Percentiles rank a stretch among this genome's conserved stretches.
These are phyloP conservation scores for Rhizoclosmatium sp. DNA, from an alignment of 192 early-diverging fungal species.

Conservation along the genomic window DNA sequence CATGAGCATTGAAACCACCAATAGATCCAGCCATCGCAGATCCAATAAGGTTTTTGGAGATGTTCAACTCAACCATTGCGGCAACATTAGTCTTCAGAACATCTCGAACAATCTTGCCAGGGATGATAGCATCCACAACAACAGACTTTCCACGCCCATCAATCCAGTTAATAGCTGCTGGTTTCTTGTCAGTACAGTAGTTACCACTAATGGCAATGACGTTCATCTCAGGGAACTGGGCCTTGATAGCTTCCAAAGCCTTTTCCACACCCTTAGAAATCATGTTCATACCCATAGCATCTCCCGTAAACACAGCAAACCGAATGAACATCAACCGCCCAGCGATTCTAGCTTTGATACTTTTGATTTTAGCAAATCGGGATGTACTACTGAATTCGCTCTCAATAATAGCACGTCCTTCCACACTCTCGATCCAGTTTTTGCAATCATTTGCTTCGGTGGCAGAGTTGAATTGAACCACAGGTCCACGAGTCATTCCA, in stretches of 20 bases:
- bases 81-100: slow-evolving; percentile 88
- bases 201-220: slow-evolving; percentile 88
- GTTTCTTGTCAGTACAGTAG: slow-evolving; percentile 97
- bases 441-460: slow-evolving; percentile 71
- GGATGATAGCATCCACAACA: slow-evolving; percentile 84
- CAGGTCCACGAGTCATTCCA: slow-evolving; percentile 94
- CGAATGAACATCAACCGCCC: slow-evolving; percentile 86
- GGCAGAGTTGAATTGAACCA: slow-evolving; percentile 82
- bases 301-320: slow-evolving; percentile 89
- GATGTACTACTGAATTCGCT: slow-evolving; percentile 86
- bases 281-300: slow-evolving; percentile 99
- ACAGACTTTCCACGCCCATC: slow-evolving; percentile 95
- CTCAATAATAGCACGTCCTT: slow-evolving; percentile 70
- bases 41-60: slow-evolving; percentile 90
- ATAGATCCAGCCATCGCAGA: slow-evolving; percentile 92
- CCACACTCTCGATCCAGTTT: slow-evolving; percentile 72
- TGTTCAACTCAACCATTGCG: slow-evolving; percentile 81
- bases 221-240: slow-evolving; percentile 75
- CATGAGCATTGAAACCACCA: slow-evolving; percentile 94
- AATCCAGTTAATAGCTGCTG: slow-evolving; percentile 97
- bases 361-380: slow-evolving; percentile 84
- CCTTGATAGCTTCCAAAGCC: slow-evolving; percentile 61
- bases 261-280: slow-evolving; percentile 95
- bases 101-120: slow-evolving; percentile 75
- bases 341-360: slow-evolving; percentile 82